Base-by-base conservation (phyloP, 2,329 filamentous ascomycete genomes). In the Phyllosticta citrichinensis region DNA sequence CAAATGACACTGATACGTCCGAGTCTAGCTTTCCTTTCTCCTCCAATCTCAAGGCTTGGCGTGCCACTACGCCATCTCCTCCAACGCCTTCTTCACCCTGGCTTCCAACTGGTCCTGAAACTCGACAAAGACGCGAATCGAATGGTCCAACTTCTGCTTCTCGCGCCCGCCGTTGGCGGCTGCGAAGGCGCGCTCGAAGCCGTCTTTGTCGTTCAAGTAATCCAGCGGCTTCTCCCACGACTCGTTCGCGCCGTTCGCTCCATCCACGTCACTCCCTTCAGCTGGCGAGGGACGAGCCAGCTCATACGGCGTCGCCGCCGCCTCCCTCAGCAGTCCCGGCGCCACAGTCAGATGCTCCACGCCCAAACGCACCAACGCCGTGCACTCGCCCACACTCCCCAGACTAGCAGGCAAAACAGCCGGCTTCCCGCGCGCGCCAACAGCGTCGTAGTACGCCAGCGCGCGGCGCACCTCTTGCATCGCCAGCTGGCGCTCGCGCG, bases 321-420 rank as follows among this genome's bases (percentile, higher is more conserved):
- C 71, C 9, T 69, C 70, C 25, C 59, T 47, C n/a, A 87, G 71
- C 2, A 86, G 70, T 0, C 70, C 71, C 0, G 83, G 83, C 0
- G 83, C 76, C 40, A 87, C 76, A 0, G 84, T 86, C 22, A 87
- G 80, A 67, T 84, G 81, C 47, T 83, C 74, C 1, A 80, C 79
- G 0, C 83, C 83, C 1, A 80, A 79, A 0, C 83, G 83, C 1
- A 81, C 81, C 1, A 87, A 74, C 54, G 74, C 74, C 74, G 83
- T 80, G n/a, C 83, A 80, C 65, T 87, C 83, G 1, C 80, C 76
- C 1, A 79, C 76, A 0, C 78, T 82, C 0, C 82, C 84, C 54
- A 87, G 70, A 40, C 81, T 83, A 2, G 82, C 83, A 0, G 81
- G 80, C 5, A 86, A 67, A 2, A 86, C 80, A 60, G 78, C 71